These are phyloP conservation scores for Auriscalpium orientale DNA, from an alignment of 768 basidiomycete species.

Conservation along the genomic window DNA sequence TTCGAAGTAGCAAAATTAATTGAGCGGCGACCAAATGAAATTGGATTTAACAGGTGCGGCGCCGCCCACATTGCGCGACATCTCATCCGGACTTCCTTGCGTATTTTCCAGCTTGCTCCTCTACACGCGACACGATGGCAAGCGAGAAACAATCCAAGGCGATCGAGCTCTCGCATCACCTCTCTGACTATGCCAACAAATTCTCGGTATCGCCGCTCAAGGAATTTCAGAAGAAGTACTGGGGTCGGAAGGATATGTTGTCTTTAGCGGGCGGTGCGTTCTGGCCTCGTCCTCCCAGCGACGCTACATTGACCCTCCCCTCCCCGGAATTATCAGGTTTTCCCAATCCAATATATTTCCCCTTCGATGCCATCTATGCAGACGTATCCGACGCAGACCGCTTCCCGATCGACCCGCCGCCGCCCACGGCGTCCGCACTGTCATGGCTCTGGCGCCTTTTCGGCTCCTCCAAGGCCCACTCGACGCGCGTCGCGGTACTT, in stretches of 20 bases:
- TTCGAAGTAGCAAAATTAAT: too few relatives aligned
- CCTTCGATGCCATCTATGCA: slow-evolving; percentile 54
- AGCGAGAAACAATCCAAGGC: slow-evolving; percentile 35
- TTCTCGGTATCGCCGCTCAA: slow-evolving; percentile 56
- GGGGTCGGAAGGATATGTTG: slow-evolving; percentile 44
- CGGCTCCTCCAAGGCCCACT: slow-evolving; percentile 26
- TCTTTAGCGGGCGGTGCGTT: slow-evolving; percentile 56
- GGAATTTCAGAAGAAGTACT: slow-evolving; percentile 49
- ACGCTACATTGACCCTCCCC: neutral
- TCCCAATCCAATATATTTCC: slow-evolving; percentile 63
- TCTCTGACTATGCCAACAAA: slow-evolving; percentile 45
- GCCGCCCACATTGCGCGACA: too few relatives aligned
- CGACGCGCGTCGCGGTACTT: slow-evolving; percentile 43
- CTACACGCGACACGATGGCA: too few relatives aligned
- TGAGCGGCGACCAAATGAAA: too few relatives aligned
- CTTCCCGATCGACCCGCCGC: slow-evolving; percentile 32
- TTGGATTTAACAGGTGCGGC: too few relatives aligned
- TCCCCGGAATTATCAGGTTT: slow-evolving; percentile 34
- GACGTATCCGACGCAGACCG: slow-evolving; percentile 43
- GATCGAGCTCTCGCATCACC: slow-evolving; percentile 65
- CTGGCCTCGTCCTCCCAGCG: slow-evolving; percentile 8
- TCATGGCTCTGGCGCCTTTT: slow-evolving; percentile 59
- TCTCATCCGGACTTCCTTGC: too few relatives aligned
- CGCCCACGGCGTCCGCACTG: slow-evolving; percentile 25
- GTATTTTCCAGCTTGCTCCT: too few relatives aligned